Evolutionary conservation across 345 rosid genomes (phyloP), one percentile per base, ranked within the genome.

Genomic region (Hibiscus mutabilis): DNA sequence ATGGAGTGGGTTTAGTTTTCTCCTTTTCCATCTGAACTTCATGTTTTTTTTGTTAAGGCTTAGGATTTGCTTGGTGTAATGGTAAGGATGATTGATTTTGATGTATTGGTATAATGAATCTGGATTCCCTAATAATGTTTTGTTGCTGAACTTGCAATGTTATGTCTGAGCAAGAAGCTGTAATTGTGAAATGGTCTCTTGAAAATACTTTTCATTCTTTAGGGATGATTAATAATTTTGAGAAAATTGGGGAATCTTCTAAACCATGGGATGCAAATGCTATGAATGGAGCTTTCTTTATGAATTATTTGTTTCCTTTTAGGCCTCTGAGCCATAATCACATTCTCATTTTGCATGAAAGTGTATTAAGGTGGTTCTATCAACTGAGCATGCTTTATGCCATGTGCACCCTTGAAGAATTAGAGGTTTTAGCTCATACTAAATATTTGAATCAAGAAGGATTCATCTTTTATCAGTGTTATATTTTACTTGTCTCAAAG

Each of bases 311-410:
- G 29, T 65, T 25, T 2, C 58, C 25, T 64, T 21, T 40, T 7
- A 21, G 18, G 18, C 19, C 19, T 44, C 18, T 42, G 69, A 65
- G 2, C 60, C 60, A 52, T 52, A 18, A 22, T 65, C 16, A 65
- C 69, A 65, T 65, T 65, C 55, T 65, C 35, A 44, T 65, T 65
- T 65, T 65, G 53, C 13, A 22, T 22, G 69, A 65, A 52, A 65
- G 13, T 12, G 25, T 22, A 18, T 47, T 3, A 19, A 40, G 29
- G 42, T 64, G 12, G 53, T 25, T 13, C 19, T 65, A 42, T 13
- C 69, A 44, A 42, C 31, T 65, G 53, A 12, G 16, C 35, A 22
- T 65, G 53, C 52, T 42, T 21, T 22, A 42, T 13, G 27, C 16
- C 16, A 37, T 63, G 68, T 16, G 8, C 44, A n/a, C 46, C 46